Conservation (phyloP, 441 rosid species). For the Erodium texanum region DNA sequence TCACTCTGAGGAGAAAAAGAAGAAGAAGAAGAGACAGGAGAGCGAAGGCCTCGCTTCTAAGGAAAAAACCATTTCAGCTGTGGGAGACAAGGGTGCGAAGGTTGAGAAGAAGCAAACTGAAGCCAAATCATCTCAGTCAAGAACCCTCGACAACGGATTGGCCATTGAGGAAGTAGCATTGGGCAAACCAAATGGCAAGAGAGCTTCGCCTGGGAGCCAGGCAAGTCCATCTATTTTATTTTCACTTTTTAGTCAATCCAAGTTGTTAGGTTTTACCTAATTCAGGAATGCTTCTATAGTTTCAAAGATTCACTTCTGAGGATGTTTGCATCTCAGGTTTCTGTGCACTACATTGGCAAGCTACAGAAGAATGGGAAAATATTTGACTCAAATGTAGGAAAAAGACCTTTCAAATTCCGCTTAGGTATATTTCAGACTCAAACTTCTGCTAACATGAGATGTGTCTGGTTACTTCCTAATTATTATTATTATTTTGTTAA, state of each 20-base stretch:
- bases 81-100: constrained; percentile 23
- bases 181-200: constrained; percentile 85
- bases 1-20: constrained; percentile 46
- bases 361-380: constrained; percentile 66
- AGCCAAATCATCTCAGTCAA: constrained; percentile 47
- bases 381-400: constrained; percentile 72
- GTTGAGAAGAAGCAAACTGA: constrained; percentile 28
- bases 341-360: constrained; percentile 74
- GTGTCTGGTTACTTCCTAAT: neutral
- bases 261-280: no score
- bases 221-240: constrained; percentile 22
- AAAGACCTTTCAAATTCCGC: constrained; percentile 73
- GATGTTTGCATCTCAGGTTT: constrained; percentile 43
- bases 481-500: constrained; percentile 14
- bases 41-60: constrained; percentile 17
- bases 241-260: neutral
- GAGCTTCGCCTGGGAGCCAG: constrained; percentile 71
- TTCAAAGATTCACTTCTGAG: neutral
- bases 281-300: no score
- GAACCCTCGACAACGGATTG: constrained; percentile 74
- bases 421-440: constrained; percentile 53
- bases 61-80: constrained; percentile 20
- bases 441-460: neutral
- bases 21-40: constrained; percentile 36
- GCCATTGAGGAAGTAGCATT: constrained; percentile 67